These are phyloP conservation scores for Podospora fimiseda DNA, from an alignment of 495 filamentous ascomycete genomes.

Conservation along the genomic window DNA sequence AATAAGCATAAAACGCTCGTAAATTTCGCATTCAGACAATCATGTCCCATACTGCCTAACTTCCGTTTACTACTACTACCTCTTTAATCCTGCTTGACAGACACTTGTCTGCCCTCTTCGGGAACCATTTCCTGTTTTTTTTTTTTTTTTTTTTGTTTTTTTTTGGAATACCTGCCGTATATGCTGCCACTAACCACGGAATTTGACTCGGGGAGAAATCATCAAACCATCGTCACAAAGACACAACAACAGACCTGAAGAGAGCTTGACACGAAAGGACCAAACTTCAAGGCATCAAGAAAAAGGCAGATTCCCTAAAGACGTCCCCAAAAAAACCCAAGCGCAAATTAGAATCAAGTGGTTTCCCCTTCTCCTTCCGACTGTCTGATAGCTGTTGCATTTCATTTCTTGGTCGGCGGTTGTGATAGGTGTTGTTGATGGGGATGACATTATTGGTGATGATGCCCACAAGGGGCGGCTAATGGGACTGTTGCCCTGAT, in stretches of 20 bases:
- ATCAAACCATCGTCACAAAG: slow-evolving; percentile 5
- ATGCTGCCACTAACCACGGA: slow-evolving; percentile 1
- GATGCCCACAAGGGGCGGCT: slow-evolving; percentile 7
- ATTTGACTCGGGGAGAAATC: neutral
- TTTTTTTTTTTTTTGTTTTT: neutral
- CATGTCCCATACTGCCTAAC: neutral
- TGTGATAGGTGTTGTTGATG: slow-evolving; percentile 2
- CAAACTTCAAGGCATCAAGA: slow-evolving; percentile 17
- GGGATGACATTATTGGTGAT: slow-evolving; percentile 7
- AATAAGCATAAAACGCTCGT: neutral
- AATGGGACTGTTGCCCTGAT: slow-evolving; percentile 11
- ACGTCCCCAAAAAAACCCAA: slow-evolving; percentile 12
- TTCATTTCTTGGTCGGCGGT: slow-evolving; percentile 9
- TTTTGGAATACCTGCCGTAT: slow-evolving; percentile 9
- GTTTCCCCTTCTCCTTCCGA: slow-evolving; percentile 8
- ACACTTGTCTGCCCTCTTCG: slow-evolving; percentile 7
- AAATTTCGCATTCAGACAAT: neutral
- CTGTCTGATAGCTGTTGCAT: slow-evolving; percentile 9
- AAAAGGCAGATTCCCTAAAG: slow-evolving; percentile 15
- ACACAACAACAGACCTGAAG: slow-evolving; percentile 4
- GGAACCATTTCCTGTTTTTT: neutral
- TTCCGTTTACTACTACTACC: neutral
- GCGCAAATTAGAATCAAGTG: slow-evolving; percentile 20
- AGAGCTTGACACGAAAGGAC: slow-evolving; percentile 17
- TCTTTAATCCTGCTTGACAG: neutral